These are phyloP conservation scores for Phoma herbarum DNA, from an alignment of 2,329 filamentous ascomycete species.

Conservation along the genomic window DNA sequence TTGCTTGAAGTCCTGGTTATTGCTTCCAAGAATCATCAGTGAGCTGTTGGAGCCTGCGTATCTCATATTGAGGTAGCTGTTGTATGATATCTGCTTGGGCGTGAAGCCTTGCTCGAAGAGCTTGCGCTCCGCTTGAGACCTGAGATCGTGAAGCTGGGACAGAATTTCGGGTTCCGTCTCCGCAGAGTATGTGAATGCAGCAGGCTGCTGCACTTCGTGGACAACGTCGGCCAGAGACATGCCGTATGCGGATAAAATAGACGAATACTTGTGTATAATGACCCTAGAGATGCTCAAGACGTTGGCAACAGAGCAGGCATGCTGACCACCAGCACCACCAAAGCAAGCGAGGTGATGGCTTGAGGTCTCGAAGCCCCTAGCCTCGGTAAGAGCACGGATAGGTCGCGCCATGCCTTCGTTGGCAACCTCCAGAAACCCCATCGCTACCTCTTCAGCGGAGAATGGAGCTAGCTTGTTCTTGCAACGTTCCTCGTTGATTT, in stretches of 20 bases:
- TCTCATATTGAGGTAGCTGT: conserved; percentile 11
- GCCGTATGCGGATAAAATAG: conserved; percentile 85
- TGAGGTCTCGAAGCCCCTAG: conserved; percentile 85
- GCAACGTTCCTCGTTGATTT: conserved; percentile 67
- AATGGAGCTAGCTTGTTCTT: conserved; percentile 70
- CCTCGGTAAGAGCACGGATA: conserved; percentile 86
- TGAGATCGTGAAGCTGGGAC: conserved; percentile 1
- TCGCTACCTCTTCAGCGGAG: conserved; percentile 75
- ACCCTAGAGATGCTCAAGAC: conserved; percentile 82
- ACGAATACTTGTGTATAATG: conserved; percentile 83
- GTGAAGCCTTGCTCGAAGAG: conserved; percentile 10
- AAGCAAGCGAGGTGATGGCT: conserved; percentile 87
- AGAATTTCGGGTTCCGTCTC: not conserved
- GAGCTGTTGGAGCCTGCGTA: conserved; percentile 8
- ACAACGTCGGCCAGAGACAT: conserved; percentile 78
- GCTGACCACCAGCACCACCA: conserved; percentile 87
- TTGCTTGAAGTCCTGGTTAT: conserved; percentile 5
- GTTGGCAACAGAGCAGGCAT: conserved; percentile 85
- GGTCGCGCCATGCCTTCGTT: conserved; percentile 89
- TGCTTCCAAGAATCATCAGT: conserved; percentile 4
- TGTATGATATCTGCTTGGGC: conserved; percentile 6
- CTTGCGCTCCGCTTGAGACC: conserved; percentile 5
- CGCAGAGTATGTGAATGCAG: not conserved
- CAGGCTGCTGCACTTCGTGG: conserved; percentile 6
- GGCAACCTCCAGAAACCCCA: conserved; percentile 84